phyloP scores from a whole-genome alignment of 2,329 filamentous ascomycete species.

The Malbranchea zuffiana region DNA sequence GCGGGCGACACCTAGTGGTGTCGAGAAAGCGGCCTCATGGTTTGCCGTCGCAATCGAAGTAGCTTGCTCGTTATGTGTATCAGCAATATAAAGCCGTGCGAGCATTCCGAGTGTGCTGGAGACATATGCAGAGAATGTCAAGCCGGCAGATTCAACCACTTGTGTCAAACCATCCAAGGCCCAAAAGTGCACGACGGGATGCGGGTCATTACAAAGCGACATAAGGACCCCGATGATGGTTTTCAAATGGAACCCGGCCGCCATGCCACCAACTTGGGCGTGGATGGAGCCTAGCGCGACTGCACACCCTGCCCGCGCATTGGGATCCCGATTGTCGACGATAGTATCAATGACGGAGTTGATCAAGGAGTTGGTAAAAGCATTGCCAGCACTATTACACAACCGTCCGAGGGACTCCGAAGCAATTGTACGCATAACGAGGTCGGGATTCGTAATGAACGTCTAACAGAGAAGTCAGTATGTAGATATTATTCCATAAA shows the following conservation, averaged over 20 bases:
- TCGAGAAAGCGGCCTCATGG: constrained; percentile 73
- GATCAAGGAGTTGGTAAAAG: constrained; percentile 80
- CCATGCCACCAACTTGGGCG: constrained; percentile 93
- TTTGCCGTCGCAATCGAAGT: constrained; percentile 75
- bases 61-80: constrained; percentile 81
- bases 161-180: constrained; percentile 77
- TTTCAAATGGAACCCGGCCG: constrained; percentile 88
- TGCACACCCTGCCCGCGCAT: constrained; percentile 84
- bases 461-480: constrained; percentile 29
- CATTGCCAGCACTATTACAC: constrained; percentile 73
- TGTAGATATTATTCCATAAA: not conserved
- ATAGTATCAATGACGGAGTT: constrained; percentile 90
- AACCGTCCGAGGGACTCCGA: constrained; percentile 77
- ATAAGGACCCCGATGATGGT: constrained; percentile 97
- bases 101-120: constrained; percentile 87
- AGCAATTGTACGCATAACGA: constrained; percentile 73
- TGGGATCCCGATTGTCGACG: constrained; percentile 84
- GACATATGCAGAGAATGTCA: constrained; percentile 85
- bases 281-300: constrained; percentile 90
- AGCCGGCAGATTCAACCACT: constrained; percentile 80
- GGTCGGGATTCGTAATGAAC: constrained; percentile 73
- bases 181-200: constrained; percentile 94
- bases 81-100: constrained; percentile 80
- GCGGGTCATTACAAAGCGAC: constrained; percentile 90
- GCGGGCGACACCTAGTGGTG: constrained; percentile 69